phyloP scores from a whole-genome alignment of 306 rosid genomes.

The Datisca glomerata region DNA sequence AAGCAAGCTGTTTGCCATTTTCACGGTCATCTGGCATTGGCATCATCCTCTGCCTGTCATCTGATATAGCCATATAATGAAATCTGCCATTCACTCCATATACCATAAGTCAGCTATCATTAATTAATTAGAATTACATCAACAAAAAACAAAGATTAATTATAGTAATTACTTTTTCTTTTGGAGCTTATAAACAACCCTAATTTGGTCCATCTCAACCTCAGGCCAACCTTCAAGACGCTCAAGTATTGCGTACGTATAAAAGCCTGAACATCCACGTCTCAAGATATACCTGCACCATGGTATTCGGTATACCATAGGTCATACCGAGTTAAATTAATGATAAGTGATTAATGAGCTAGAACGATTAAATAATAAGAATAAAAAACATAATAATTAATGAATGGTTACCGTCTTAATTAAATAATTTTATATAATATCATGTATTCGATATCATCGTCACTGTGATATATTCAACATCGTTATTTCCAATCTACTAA shows the following conservation, averaged over 20 bases:
- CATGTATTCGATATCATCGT: too few relatives aligned
- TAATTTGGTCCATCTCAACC: conserved; percentile 28
- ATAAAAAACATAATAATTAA: too few relatives aligned
- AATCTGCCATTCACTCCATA: conserved; percentile 28
- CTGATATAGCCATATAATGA: conserved; percentile 56
- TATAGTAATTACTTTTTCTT: conserved; percentile 24
- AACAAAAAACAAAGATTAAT: background rate
- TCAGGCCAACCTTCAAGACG: conserved; percentile 43
- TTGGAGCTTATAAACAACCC: conserved; percentile 41
- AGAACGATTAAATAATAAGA: too few relatives aligned
- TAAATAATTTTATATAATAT: too few relatives aligned
- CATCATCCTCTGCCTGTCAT: conserved; percentile 49
- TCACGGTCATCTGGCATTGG: conserved; percentile 33
- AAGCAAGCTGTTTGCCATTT: conserved; percentile 23
- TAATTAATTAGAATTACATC: background rate
- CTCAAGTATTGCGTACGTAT: conserved; percentile 45
- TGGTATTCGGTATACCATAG: background rate
- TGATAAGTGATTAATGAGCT: background rate
- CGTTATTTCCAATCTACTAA: too few relatives aligned
- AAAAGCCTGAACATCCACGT: conserved; percentile 52
- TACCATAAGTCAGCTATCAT: background rate
- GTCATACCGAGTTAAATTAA: too few relatives aligned
- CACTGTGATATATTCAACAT: too few relatives aligned
- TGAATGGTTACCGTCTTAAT: too few relatives aligned
- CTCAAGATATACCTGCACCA: conserved; percentile 47